Conservation (phyloP, 192 early-diverging fungal species). For the Rhizophagus sp. region DNA sequence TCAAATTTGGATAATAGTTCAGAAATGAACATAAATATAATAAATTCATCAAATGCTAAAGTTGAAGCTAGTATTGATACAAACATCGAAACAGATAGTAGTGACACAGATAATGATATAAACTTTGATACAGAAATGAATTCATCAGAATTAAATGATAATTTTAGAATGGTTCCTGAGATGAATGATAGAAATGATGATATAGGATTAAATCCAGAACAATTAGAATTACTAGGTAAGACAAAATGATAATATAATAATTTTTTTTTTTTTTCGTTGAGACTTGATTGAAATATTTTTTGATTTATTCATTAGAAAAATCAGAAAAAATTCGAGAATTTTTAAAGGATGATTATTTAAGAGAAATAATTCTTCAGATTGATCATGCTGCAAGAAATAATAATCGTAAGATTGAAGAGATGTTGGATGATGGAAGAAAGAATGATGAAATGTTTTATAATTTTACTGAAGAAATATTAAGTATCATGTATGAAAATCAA, state of each 20-base stretch:
- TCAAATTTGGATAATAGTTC: too few species aligned
- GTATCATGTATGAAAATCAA: neutral
- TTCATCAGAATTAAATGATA: neutral
- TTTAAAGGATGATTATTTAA: slow-evolving; percentile 23
- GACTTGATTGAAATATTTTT: neutral
- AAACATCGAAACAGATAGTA: too few species aligned
- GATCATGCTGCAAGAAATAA: slow-evolving; percentile 8
- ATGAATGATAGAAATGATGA: neutral
- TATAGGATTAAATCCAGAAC: neutral
- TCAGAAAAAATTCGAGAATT: slow-evolving; percentile 26
- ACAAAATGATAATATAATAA: neutral
- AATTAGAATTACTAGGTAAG: slow-evolving; percentile 1
- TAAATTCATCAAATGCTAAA: too few species aligned
- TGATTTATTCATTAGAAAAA: neutral
- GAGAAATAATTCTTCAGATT: slow-evolving; percentile 11
- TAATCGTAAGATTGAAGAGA: neutral
- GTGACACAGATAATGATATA: neutral
- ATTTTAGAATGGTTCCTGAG: neutral
- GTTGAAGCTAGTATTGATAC: too few species aligned
- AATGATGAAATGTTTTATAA: slow-evolving; percentile 25
- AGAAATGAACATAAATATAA: too few species aligned
- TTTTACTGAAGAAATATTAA: slow-evolving; percentile 22
- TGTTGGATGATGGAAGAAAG: neutral
- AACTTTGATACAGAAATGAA: neutral
- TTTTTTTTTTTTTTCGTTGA: neutral